Percentiles rank a stretch among this genome's conserved stretches.
These are phyloP conservation scores for Aspergillus conjunctus DNA, from an alignment of 495 filamentous ascomycete genomes.

Conservation along the genomic window DNA sequence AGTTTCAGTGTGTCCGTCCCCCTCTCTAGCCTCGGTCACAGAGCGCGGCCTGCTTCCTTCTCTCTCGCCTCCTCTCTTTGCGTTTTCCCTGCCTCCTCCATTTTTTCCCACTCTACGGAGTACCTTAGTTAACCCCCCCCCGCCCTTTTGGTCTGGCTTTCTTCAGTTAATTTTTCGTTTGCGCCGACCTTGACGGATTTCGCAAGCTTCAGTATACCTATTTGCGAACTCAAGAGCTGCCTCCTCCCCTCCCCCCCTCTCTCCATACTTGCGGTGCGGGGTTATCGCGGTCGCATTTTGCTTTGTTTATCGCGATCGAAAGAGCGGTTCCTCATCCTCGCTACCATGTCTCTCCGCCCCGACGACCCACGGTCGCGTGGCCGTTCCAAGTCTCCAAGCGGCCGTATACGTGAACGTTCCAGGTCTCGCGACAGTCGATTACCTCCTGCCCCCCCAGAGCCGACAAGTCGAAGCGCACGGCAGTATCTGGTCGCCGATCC, in stretches of 20 bases:
- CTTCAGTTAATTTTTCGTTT: background rate
- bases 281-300: constrained; percentile 10
- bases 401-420: constrained; percentile 50
- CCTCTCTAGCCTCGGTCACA: constrained; percentile 13
- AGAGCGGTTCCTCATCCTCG: constrained; percentile 11
- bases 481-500: constrained; percentile 32
- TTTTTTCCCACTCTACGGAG: constrained; percentile 18
- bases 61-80: constrained; percentile 12
- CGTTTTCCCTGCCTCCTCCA: constrained; percentile 23
- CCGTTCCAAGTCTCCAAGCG: constrained; percentile 61
- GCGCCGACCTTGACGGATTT: background rate
- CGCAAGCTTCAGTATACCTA: background rate
- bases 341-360: constrained; percentile 55
- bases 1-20: constrained; percentile 2
- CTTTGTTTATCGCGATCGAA: constrained; percentile 3
- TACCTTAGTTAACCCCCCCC: constrained; percentile 15
- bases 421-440: constrained; percentile 50
- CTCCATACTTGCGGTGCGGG: constrained; percentile 1
- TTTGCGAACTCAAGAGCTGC: constrained; percentile 4
- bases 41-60: constrained; percentile 6
- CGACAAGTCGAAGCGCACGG: constrained; percentile 24
- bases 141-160: constrained; percentile 18
- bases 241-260: background rate
- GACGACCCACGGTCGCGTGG: constrained; percentile 60
- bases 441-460: constrained; percentile 35